These are phyloP conservation scores for Termitomyces bulborhizus DNA, from an alignment of 768 basidiomycete genomes.

Conservation along the genomic window DNA sequence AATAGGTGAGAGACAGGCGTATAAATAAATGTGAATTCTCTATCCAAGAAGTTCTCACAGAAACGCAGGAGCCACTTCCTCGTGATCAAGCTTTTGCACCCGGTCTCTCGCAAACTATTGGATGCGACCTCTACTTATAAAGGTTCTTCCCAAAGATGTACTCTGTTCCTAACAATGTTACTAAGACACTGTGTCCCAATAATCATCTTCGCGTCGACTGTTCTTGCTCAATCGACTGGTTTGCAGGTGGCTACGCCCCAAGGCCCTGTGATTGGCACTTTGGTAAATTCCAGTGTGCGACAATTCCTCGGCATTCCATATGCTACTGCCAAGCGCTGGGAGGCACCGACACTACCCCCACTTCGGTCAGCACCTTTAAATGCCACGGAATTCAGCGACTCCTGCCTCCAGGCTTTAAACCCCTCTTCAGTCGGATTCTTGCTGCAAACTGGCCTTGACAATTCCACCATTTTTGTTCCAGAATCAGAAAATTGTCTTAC, in stretches of 20 bases:
- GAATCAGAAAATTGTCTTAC: constrained; percentile 31
- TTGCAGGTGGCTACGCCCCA: constrained; percentile 24
- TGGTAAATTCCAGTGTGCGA: constrained; percentile 22
- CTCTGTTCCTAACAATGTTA: constrained; percentile 12
- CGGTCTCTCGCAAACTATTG: not conserved
- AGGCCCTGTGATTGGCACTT: constrained; percentile 24
- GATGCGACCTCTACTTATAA: not conserved
- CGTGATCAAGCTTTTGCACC: constrained; percentile 6
- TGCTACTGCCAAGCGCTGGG: constrained; percentile 27
- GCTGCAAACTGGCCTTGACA: constrained; percentile 16
- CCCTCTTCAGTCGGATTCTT: constrained; percentile 19
- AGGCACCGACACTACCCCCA: constrained; percentile 21
- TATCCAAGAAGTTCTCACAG: not conserved
- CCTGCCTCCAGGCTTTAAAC: constrained; percentile 23
- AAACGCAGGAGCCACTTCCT: not conserved
- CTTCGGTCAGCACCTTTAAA: constrained; percentile 15
- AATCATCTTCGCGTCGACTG: not conserved
- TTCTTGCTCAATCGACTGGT: constrained; percentile 9
- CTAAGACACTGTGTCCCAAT: not conserved
- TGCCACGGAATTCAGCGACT: constrained; percentile 24
- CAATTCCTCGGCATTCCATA: constrained; percentile 32
- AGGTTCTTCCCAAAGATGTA: not conserved
- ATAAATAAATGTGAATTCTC: not conserved
- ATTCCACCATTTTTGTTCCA: constrained; percentile 19
- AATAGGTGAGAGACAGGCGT: not conserved